Conservation (phyloP, 345 rosid species). For the Passiflora organensis region DNA sequence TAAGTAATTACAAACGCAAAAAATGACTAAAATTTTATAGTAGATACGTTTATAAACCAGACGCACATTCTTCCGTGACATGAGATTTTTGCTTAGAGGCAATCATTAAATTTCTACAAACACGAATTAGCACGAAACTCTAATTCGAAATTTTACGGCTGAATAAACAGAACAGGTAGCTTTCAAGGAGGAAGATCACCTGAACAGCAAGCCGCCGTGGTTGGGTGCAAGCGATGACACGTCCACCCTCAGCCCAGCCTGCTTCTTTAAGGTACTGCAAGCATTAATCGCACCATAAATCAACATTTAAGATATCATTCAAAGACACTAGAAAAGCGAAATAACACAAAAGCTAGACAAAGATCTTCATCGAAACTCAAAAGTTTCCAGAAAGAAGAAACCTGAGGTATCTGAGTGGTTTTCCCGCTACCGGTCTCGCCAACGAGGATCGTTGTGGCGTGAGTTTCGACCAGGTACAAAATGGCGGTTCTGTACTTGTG, state of each 20-base stretch:
- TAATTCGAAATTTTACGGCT: too few relatives aligned
- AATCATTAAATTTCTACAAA: too few relatives aligned
- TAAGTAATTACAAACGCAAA: too few relatives aligned
- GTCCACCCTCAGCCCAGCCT: conserved; percentile 98
- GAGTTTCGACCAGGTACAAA: conserved; percentile 80
- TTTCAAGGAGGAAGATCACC: conserved; percentile 28
- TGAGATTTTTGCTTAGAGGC: too few relatives aligned
- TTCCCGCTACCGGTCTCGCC: conserved; percentile 99
- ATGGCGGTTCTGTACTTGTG: conserved; percentile 74
- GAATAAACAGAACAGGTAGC: too few relatives aligned
- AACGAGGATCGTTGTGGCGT: conserved; percentile 83
- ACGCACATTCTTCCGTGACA: too few relatives aligned
- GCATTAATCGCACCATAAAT: not conserved
- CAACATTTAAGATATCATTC: not conserved
- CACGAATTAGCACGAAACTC: too few relatives aligned
- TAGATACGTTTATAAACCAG: too few relatives aligned
- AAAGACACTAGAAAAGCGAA: not conserved
- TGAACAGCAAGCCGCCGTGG: conserved; percentile 94
- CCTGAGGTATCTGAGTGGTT: conserved; percentile 98
- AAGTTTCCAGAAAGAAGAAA: conserved; percentile 16
- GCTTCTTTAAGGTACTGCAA: conserved; percentile 88
- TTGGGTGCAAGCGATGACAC: conserved; percentile 90
- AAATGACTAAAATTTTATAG: too few relatives aligned
- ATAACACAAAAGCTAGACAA: too few relatives aligned
- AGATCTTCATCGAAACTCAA: too few relatives aligned